Evolutionary conservation across 768 basidiomycete genomes (phyloP).

Genomic region (Megacollybia marginata): DNA sequence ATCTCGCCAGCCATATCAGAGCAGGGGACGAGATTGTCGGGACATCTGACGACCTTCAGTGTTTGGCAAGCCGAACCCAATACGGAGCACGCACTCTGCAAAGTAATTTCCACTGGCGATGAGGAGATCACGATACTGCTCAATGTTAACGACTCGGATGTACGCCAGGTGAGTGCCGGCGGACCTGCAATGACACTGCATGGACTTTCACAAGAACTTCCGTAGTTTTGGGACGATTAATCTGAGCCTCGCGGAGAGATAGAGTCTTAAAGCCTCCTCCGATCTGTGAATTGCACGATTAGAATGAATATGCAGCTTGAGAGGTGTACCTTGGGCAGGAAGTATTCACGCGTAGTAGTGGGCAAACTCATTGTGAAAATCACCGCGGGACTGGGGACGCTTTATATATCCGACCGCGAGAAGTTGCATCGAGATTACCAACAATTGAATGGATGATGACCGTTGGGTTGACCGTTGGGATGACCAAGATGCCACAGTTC

Average conservation of each 20-base stretch:
- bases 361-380: background rate
- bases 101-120: background rate
- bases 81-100: background rate
- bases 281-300: background rate
- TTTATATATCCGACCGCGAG: too few species aligned
- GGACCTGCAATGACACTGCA: background rate
- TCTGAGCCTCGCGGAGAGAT: background rate
- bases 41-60: background rate
- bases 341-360: background rate
- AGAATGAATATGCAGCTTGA: background rate
- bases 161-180: background rate
- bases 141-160: background rate
- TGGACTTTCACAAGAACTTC: background rate
- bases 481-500: too few species aligned
- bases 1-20: conserved; percentile 56
- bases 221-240: too few species aligned
- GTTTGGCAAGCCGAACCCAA: background rate
- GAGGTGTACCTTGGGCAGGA: background rate
- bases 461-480: too few species aligned
- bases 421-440: too few species aligned
- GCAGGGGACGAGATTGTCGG: conserved; percentile 24
- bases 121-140: background rate
- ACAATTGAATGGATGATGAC: too few species aligned
- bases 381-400: too few species aligned
- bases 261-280: background rate